A percentile compares a stretch with the other conserved stretches of the same genome.
phyloP scores from a whole-genome alignment of 257 asterid genomes.

The Fraxinus americana region DNA sequence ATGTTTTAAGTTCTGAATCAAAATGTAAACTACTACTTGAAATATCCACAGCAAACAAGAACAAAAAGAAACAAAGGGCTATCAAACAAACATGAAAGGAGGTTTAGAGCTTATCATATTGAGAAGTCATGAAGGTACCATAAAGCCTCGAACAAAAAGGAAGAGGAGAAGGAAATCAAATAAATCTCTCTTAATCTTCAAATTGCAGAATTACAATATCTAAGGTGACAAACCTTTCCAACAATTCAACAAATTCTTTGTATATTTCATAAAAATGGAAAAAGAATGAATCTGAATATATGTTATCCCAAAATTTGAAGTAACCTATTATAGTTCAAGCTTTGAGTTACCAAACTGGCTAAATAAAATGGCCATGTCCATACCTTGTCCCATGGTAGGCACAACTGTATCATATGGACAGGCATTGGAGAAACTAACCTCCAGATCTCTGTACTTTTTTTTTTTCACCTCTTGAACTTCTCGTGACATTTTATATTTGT shows the following conservation, averaged over 20 bases:
- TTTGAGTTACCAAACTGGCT: constrained; percentile 45
- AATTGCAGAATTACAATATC: not conserved
- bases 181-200: not conserved
- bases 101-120: too few species aligned
- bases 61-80: too few species aligned
- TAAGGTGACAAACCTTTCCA: not conserved
- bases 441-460: constrained; percentile 44
- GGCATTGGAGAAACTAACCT: constrained; percentile 36
- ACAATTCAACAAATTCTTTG: too few species aligned
- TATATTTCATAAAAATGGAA: too few species aligned
- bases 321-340: constrained; percentile 37
- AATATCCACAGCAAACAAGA: too few species aligned
- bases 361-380: constrained; percentile 50
- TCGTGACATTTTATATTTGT: constrained; percentile 46
- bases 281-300: too few species aligned
- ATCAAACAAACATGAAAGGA: too few species aligned
- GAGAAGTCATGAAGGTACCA: too few species aligned
- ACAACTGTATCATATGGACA: constrained; percentile 46
- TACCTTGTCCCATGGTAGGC: constrained; percentile 50
- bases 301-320: not conserved
- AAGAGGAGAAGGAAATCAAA: too few species aligned
- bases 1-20: too few species aligned
- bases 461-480: constrained; percentile 48
- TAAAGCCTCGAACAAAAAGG: too few species aligned
- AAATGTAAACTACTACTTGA: too few species aligned